phyloP scores from a whole-genome alignment of 768 basidiomycete genomes.

The Hebeloma cylindrosporum region DNA sequence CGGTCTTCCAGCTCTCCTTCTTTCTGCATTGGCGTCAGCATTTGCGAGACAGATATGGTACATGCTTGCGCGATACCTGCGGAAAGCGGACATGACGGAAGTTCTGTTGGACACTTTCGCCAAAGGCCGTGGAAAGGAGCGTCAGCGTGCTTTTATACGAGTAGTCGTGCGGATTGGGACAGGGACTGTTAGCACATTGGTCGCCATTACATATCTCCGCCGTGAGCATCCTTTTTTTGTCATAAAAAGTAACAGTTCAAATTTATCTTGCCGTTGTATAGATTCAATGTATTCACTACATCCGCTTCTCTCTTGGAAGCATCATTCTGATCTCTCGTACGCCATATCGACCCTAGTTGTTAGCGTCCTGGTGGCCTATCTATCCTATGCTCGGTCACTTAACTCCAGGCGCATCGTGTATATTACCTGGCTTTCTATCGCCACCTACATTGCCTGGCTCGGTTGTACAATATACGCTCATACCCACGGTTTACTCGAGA shows the following conservation, averaged over 20 bases:
- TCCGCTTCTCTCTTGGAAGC: conserved; percentile 42
- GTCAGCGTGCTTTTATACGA: conserved; percentile 44
- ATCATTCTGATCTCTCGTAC: conserved; percentile 32
- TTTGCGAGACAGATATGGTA: conserved; percentile 74
- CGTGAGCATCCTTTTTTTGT: conserved; percentile 42
- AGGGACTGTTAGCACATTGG: conserved; percentile 45
- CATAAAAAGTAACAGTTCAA: background rate
- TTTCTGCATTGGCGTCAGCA: conserved; percentile 57
- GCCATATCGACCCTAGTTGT: conserved; percentile 41
- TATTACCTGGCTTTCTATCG: conserved; percentile 58
- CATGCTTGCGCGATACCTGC: conserved; percentile 72
- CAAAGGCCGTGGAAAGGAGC: conserved; percentile 52
- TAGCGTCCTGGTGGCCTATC: conserved; percentile 44
- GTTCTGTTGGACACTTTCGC: conserved; percentile 63
- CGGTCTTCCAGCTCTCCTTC: conserved; percentile 47
- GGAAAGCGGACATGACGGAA: conserved; percentile 64
- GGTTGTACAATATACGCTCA: conserved; percentile 52
- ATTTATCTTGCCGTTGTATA: conserved; percentile 22
- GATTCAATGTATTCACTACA: conserved; percentile 55
- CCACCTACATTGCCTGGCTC: conserved; percentile 63
- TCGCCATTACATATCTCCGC: conserved; percentile 64
- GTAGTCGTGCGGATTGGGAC: conserved; percentile 43
- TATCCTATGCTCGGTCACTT: conserved; percentile 57
- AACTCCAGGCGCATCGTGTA: conserved; percentile 53
- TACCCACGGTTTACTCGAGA: conserved; percentile 42